Conservation (phyloP, 805 yeast species). For the Candida nemodendra region DNA sequence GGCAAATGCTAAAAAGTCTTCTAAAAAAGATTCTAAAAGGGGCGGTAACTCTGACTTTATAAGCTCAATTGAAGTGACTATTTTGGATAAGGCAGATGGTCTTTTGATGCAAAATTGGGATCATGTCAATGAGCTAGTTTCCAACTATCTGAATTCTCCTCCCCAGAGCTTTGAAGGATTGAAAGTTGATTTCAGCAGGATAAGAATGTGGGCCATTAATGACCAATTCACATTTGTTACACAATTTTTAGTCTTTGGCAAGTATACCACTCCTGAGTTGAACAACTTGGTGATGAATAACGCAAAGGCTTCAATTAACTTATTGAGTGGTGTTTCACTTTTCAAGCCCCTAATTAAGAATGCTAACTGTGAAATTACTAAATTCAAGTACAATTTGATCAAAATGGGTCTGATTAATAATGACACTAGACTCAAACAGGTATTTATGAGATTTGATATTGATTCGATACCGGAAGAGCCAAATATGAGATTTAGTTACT, state of each 20-base stretch:
- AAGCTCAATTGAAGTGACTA: constrained; percentile 79
- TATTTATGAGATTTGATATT: constrained; percentile 68
- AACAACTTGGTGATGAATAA: constrained; percentile 52
- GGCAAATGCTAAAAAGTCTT: constrained; percentile 44
- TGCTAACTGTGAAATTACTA: constrained; percentile 54
- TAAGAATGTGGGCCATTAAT: constrained; percentile 89
- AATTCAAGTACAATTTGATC: constrained; percentile 47
- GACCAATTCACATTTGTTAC: constrained; percentile 71
- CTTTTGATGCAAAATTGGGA: constrained; percentile 93
- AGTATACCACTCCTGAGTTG: constrained; percentile 76
- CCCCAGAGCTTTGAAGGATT: constrained; percentile 63
- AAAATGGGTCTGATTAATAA: constrained; percentile 32
- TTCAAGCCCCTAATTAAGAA: constrained; percentile 48
- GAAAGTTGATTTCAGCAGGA: constrained; percentile 85
- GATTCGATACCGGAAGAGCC: constrained; percentile 64
- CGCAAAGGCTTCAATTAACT: constrained; percentile 46
- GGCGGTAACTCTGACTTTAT: constrained; percentile 70
- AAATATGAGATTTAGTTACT: constrained; percentile 77
- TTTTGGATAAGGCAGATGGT: constrained; percentile 82
- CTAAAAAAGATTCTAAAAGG: constrained; percentile 38
- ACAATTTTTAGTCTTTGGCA: constrained; percentile 77
- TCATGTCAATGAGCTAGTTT: constrained; percentile 64
- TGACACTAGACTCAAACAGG: constrained; percentile 55
- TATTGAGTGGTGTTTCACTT: constrained; percentile 55
- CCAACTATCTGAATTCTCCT: constrained; percentile 67